A percentile compares a stretch with the other conserved stretches of the same genome.
These are phyloP conservation scores for Globisporangium mamillatum DNA, from an alignment of 352 stramenopile genomes.

Conservation along the genomic window DNA sequence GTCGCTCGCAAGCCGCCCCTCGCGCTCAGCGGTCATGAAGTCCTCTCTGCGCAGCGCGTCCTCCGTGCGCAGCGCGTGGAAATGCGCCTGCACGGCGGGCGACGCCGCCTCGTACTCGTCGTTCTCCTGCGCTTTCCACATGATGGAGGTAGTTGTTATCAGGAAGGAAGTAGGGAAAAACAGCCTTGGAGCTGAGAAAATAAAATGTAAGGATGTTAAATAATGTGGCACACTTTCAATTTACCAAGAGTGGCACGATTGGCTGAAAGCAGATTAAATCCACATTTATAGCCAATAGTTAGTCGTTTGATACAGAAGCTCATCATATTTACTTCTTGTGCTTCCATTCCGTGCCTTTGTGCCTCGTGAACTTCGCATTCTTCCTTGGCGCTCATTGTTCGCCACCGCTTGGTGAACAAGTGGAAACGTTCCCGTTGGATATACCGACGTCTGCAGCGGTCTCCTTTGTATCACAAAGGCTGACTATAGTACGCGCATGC, in stretches of 20 bases:
- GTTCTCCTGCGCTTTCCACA: constrained; percentile 58
- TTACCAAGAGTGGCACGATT: background rate
- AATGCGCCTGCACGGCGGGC: constrained; percentile 78
- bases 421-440: no score
- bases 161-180: background rate
- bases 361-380: no score
- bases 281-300: no score
- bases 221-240: constrained; percentile 5
- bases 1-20: constrained; percentile 64
- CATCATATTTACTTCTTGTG: no score
- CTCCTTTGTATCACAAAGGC: no score
- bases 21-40: constrained; percentile 53
- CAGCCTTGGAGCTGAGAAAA: no score
- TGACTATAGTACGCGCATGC: no score
- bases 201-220: background rate
- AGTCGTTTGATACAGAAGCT: no score
- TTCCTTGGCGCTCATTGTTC: no score
- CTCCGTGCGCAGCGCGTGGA: constrained; percentile 68
- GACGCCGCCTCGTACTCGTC: constrained; percentile 73
- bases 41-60: constrained; percentile 57
- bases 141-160: constrained; percentile 14
- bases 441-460: no score
- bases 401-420: no score
- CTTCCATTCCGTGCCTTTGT: no score
- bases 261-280: background rate